phyloP scores from a whole-genome alignment of 331 rosid species.

The Quercus lobata region DNA sequence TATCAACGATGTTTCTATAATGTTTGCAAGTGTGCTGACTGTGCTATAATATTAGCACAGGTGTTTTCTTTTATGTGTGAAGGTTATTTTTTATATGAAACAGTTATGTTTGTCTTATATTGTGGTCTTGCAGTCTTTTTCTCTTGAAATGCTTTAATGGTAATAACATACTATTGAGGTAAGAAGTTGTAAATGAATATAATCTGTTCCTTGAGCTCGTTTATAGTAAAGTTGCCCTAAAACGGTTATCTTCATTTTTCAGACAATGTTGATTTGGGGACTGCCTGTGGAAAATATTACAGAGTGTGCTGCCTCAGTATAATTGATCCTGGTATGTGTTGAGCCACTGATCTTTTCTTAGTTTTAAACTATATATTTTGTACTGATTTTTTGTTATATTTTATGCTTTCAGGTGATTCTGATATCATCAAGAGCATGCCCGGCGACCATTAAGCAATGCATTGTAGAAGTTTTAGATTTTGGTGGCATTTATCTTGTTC shows the following conservation, averaged over 20 bases:
- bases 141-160: not conserved
- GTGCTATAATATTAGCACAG: not conserved
- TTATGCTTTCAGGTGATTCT: slow-evolving; percentile 38
- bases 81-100: not conserved
- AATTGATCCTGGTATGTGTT: slow-evolving; percentile 36
- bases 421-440: slow-evolving; percentile 54
- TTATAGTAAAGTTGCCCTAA: not conserved
- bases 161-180: not conserved
- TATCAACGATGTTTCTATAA: not conserved
- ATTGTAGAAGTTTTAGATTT: slow-evolving; percentile 19
- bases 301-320: slow-evolving; percentile 59
- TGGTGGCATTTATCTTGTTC: not conserved
- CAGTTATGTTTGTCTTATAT: not conserved
- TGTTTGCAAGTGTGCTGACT: not conserved
- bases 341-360: not conserved
- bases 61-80: not conserved
- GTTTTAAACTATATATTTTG: not conserved
- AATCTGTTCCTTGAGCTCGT: not conserved
- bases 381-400: not conserved
- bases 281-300: slow-evolving; percentile 46
- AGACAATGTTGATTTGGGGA: slow-evolving; percentile 58
- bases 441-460: slow-evolving; percentile 26
- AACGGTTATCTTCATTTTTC: not conserved
- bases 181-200: not conserved
- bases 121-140: not conserved